These are phyloP conservation scores for Malbranchea cinnamomea DNA, from an alignment of 2,329 filamentous ascomycete species.

Conservation along the genomic window DNA sequence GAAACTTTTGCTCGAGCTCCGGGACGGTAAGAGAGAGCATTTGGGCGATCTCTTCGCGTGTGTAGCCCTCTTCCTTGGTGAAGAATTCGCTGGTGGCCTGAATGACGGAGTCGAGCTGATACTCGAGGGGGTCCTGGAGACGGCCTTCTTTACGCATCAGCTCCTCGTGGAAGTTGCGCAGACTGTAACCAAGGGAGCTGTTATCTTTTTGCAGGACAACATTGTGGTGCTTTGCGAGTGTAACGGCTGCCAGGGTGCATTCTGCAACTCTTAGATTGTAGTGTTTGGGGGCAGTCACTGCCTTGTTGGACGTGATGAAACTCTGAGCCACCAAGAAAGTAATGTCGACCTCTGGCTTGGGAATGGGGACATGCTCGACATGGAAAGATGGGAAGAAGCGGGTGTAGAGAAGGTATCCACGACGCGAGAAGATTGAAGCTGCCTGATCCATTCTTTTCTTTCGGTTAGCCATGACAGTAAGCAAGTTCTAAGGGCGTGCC, in stretches of 20 bases:
- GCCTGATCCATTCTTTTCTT: constrained; percentile 77
- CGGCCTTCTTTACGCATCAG: constrained; percentile 47
- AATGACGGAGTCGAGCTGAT: constrained; percentile 62
- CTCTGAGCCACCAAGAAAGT: constrained; percentile 90
- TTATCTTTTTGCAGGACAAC: constrained; percentile 60
- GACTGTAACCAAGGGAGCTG: constrained; percentile 65
- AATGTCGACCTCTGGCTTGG: constrained; percentile 64
- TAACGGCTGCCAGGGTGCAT: constrained; percentile 69
- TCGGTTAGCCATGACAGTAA: constrained; percentile 12
- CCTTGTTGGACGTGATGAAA: constrained; percentile 88
- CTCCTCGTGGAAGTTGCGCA: constrained; percentile 74
- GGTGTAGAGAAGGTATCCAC: constrained; percentile 76
- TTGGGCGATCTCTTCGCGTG: constrained; percentile 65
- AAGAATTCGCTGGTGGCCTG: constrained; percentile 56
- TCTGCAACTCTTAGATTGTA: constrained; percentile 97
- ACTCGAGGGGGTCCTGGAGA: constrained; percentile 36
- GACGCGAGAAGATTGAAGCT: constrained; percentile 82
- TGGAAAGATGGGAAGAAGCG: constrained; percentile 69
- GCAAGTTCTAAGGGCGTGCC: neutral
- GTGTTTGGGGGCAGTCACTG: constrained; percentile 80
- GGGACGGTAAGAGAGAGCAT: constrained; percentile 53
- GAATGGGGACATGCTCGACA: constrained; percentile 67
- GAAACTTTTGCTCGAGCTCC: constrained; percentile 63
- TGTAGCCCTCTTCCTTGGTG: constrained; percentile 69
- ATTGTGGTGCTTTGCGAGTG: constrained; percentile 44